These are phyloP conservation scores for Clonostachys rhizophaga DNA, from an alignment of 2,329 filamentous ascomycete genomes.

Conservation along the genomic window DNA sequence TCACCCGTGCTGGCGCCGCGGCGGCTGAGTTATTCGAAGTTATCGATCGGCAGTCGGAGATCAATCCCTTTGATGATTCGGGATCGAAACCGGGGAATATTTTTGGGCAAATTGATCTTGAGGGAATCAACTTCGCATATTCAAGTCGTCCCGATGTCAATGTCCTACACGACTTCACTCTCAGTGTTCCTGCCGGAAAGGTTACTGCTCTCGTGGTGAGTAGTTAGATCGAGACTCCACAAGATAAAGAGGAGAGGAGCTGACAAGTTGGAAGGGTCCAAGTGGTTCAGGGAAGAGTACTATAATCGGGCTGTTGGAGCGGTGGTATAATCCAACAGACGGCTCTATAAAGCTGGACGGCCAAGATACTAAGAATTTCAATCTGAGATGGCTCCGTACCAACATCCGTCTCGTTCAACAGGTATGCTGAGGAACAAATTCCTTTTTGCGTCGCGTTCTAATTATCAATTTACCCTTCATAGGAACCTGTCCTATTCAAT, in stretches of 20 bases:
- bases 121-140: neutral
- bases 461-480: neutral
- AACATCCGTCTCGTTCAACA: conserved; percentile 34
- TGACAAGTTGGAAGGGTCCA: neutral
- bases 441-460: too few relatives aligned
- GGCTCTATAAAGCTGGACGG: neutral
- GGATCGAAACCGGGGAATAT: conserved; percentile 12
- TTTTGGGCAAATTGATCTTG: neutral
- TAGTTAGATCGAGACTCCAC: neutral
- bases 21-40: neutral
- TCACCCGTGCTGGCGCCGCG: neutral
- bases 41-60: neutral
- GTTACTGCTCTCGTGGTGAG: conserved; percentile 61
- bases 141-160: conserved; percentile 42
- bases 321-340: neutral
- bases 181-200: conserved; percentile 51
- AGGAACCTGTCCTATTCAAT: conserved; percentile 37
- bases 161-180: conserved; percentile 47
- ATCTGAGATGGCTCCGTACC: conserved; percentile 31
- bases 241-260: neutral
- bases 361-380: conserved; percentile 29
- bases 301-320: neutral
- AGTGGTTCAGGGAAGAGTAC: neutral
- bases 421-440: conserved; percentile 2
- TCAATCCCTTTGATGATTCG: conserved; percentile 54